Evolutionary conservation across 352 stramenopile species (phyloP), one percentile per base, ranked within the genome.

Genomic region (Globisporangium iwayamae): DNA sequence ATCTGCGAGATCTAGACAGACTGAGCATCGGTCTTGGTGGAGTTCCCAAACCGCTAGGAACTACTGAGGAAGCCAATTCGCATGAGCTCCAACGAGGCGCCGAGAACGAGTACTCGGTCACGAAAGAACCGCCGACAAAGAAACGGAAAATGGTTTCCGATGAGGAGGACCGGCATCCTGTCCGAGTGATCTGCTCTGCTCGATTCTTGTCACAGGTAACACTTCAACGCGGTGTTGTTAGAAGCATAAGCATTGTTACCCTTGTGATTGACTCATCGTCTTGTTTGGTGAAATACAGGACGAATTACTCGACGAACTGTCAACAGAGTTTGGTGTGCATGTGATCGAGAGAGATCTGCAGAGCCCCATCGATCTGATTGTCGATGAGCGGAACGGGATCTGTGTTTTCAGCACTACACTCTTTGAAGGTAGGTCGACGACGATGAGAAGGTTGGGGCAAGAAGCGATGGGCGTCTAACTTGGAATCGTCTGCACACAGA

Each of bases 331-430:
- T 7, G 66, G 65, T 9, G 72, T 93, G 18, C 75, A 62, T 16
- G 75, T 91, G 22, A 74, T 90, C 58, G 83, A 93, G 54, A 72
- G 83, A 64, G 72, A 91, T 45, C 66, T 93, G 20, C 69, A 68
- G 25, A 32, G 63, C 39, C 75, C 75, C 13, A 74, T 93, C 47
- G 78, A 86, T 59, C 66, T 91, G 14, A 38, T 91, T n/a, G 60
- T 93, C 5, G 83, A 93, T 43, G 83, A 93, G 39, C 70, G 70
- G 53, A 91, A 88, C 43, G 83, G 67, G 9, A 73, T 91, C 48
- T 83, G 73, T 41, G 41, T 91, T 8, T 50, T 87, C 10, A 46
- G 62, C 38, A 56, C 66, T 13, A 39, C 45, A 16, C 69, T 71
- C 6, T 84, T 93, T 34, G 47, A 68, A 69, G 73, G 83, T 91